Evolutionary conservation across 768 basidiomycete genomes (phyloP), one percentile per base, ranked within the genome.

Genomic region (Trametes elegans): DNA sequence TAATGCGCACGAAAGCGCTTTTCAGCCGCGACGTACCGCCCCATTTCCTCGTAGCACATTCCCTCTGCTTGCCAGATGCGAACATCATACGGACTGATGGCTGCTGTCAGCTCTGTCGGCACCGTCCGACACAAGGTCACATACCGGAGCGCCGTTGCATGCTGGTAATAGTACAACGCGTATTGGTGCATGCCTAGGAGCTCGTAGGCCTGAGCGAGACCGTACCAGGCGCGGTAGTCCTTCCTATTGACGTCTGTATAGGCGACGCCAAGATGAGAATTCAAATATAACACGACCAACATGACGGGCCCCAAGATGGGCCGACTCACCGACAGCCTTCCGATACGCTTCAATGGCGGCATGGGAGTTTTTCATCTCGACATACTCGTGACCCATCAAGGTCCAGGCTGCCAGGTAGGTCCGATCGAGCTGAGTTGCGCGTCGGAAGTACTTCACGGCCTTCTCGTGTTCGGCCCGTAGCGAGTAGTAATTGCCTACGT

Each of bases 281-380:
- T 58, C 31, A 58, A 32, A 43, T 11, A 8, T 2, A 18, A 41
- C 36, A 38, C 45, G 39, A 28, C 16, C 21, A 54, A 16, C 44
- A 35, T 21, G n/a, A 26, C 19, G 26, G 31, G 32, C 24, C 9
- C 7, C 10, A 44, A 34, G n/a, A 32, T 13, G 31, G 21, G 19
- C n/a, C 13, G n/a, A 43, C 87, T 52, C 71, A 93, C 95, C 93
- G 57, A 98, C 85, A 48, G 97, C 97, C 66, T 94, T 82, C 50
- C 97, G 83, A 71, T 98, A 99, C 9, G 94, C 91, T 72, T 98
- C 97, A 51, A 98, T 97, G 14, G 97, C 96, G 2, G 97, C 97
- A 76, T 98, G 95, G 5, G 93, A 93, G 70, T 99, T 98, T 74
- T 98, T 98, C 87, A 97, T 87, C 73, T 99, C 97, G 39, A 99